phyloP scores from a whole-genome alignment of 257 asterid species.

The Forsythia suspensa region DNA sequence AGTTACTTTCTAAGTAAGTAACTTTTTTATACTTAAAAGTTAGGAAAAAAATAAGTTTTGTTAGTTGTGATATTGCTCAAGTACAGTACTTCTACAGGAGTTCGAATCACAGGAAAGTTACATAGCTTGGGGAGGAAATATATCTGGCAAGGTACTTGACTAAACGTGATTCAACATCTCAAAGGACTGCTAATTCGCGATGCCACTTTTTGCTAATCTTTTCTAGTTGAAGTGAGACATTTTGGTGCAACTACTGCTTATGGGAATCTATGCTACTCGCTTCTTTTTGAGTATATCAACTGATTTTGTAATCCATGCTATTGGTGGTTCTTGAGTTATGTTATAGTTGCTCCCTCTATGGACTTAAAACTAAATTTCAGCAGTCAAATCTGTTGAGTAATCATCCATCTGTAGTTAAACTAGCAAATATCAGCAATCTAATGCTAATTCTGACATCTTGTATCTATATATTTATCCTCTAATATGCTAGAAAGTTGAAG shows the following conservation, averaged over 20 bases:
- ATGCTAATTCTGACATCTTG: too few relatives aligned
- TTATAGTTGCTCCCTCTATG: background rate
- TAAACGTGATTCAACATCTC: slow-evolving; percentile 1
- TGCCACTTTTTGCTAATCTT: slow-evolving; percentile 18
- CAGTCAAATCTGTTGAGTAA: background rate
- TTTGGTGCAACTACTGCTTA: slow-evolving; percentile 9
- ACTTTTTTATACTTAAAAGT: background rate
- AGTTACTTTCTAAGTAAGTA: background rate
- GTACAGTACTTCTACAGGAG: slow-evolving; percentile 39
- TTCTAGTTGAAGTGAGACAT: slow-evolving; percentile 4
- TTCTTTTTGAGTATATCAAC: background rate
- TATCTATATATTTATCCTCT: too few relatives aligned
- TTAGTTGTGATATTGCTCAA: too few relatives aligned
- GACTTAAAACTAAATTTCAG: background rate
- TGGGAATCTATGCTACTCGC: background rate
- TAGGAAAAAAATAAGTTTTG: too few relatives aligned
- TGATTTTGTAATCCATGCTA: background rate
- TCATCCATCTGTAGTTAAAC: background rate
- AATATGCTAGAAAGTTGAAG: too few relatives aligned
- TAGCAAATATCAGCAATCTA: too few relatives aligned
- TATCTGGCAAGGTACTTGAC: slow-evolving; percentile 32
- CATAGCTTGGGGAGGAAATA: slow-evolving; percentile 78
- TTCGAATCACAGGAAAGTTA: slow-evolving; percentile 87
- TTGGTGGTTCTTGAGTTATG: background rate
- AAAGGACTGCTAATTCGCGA: slow-evolving; percentile 9